phyloP scores from a whole-genome alignment of 176 grass and related monocot genomes.

The Cocos nucifera region DNA sequence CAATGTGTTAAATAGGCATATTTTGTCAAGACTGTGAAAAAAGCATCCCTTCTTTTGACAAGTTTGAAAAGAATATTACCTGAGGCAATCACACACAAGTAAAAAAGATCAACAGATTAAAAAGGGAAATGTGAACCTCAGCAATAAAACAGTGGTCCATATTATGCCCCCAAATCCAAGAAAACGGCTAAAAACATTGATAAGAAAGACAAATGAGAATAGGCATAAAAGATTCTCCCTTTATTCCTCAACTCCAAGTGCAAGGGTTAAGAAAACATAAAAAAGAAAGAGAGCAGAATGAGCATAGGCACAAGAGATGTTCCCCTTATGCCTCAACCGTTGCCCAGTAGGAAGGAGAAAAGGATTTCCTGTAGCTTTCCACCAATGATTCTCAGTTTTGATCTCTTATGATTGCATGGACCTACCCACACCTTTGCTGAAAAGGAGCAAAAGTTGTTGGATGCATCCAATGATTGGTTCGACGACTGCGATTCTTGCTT shows the following conservation, averaged over 20 bases:
- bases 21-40: too few relatives aligned
- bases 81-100: too few relatives aligned
- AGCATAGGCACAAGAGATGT: constrained; percentile 45
- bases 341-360: constrained; percentile 50
- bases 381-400: constrained; percentile 16
- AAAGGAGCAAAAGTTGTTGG: constrained; percentile 28
- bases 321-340: constrained; percentile 35
- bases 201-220: too few relatives aligned
- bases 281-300: constrained; percentile 16
- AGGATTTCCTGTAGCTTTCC: constrained; percentile 26
- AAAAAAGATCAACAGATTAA: too few relatives aligned
- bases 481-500: constrained; percentile 37
- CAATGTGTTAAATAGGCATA: too few relatives aligned
- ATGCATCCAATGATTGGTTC: constrained; percentile 72
- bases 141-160: too few relatives aligned
- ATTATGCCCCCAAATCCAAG: too few relatives aligned
- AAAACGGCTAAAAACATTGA: too few relatives aligned
- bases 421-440: constrained; percentile 22
- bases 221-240: background rate
- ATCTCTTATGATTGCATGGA: constrained; percentile 22
- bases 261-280: background rate
- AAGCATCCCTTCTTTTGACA: too few relatives aligned
- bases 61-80: too few relatives aligned
- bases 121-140: too few relatives aligned
- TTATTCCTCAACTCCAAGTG: background rate